Evolutionary conservation across 169 alveolate species (phyloP).

Genomic region (Theileria parva): DNA sequence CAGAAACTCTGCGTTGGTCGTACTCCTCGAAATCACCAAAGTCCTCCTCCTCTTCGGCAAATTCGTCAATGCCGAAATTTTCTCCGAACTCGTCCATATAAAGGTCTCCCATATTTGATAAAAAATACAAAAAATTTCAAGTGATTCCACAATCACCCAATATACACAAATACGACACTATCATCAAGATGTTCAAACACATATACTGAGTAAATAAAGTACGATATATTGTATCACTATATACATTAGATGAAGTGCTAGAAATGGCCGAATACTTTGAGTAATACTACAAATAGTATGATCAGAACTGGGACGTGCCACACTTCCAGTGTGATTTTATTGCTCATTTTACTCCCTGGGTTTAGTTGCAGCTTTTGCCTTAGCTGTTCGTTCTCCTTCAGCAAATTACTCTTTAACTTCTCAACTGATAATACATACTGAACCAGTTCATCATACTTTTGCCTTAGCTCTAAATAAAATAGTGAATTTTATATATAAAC

Average conservation of each 20-base stretch:
- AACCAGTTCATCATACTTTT: constrained; percentile 83
- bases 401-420: constrained; percentile 75
- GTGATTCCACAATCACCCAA: too few relatives aligned
- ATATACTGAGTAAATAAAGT: too few relatives aligned
- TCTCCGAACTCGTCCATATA: constrained; percentile 79
- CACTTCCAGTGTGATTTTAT: constrained; percentile 47
- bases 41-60: constrained; percentile 76
- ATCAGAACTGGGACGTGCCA: constrained; percentile 67
- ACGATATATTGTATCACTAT: too few relatives aligned
- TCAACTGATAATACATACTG: constrained; percentile 85
- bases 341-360: constrained; percentile 23
- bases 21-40: constrained; percentile 72
- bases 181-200: too few relatives aligned
- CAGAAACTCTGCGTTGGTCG: constrained; percentile 66
- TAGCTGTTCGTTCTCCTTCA: constrained; percentile 77
- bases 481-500: constrained; percentile 1
- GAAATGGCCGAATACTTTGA: constrained; percentile 57
- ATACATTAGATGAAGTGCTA: not conserved
- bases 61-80: constrained; percentile 76
- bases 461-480: constrained; percentile 63
- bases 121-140: not conserved
- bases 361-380: constrained; percentile 57
- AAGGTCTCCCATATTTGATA: constrained; percentile 51
- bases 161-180: too few relatives aligned
- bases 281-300: constrained; percentile 43